A percentile compares a stretch with the other conserved stretches of the same genome.
These are phyloP conservation scores for Diacronema lutheri DNA, from an alignment of 78 protist genomes.

Conservation along the genomic window DNA sequence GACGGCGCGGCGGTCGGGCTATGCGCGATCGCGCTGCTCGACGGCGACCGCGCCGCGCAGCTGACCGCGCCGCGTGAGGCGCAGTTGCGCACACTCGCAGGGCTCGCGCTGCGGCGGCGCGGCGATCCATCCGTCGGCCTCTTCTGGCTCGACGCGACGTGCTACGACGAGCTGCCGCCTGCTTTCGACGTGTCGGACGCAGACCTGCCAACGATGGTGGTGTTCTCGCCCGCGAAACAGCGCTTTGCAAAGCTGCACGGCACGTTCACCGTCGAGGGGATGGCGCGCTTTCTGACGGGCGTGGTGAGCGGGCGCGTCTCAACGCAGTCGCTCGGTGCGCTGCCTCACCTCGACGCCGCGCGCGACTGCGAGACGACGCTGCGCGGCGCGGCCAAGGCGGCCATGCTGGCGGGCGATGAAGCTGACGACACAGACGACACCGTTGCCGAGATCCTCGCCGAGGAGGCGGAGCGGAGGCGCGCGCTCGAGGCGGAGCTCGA, in stretches of 20 bases:
- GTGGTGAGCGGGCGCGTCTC: not conserved
- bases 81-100: too few species aligned
- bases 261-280: not conserved
- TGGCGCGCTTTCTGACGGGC: not conserved
- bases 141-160: conserved; percentile 2
- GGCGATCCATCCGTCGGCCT: not conserved
- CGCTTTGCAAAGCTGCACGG: not conserved
- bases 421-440: not conserved
- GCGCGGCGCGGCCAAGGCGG: not conserved
- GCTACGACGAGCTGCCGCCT: not conserved
- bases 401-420: not conserved
- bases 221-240: not conserved
- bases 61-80: too few species aligned
- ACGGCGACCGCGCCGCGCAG: not conserved
- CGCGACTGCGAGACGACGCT: not conserved
- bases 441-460: conserved; percentile 10
- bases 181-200: not conserved
- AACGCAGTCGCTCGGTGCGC: not conserved
- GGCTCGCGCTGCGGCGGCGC: too few species aligned
- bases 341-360: not conserved
- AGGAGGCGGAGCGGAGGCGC: not conserved
- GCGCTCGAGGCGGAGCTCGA: not conserved
- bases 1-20: not conserved
- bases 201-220: not conserved
- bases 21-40: conserved; percentile 3